Percentiles rank a stretch among this genome's conserved stretches.
Conservation (phyloP, 805 yeast species). For the Limtongozyma cylindracea region DNA sequence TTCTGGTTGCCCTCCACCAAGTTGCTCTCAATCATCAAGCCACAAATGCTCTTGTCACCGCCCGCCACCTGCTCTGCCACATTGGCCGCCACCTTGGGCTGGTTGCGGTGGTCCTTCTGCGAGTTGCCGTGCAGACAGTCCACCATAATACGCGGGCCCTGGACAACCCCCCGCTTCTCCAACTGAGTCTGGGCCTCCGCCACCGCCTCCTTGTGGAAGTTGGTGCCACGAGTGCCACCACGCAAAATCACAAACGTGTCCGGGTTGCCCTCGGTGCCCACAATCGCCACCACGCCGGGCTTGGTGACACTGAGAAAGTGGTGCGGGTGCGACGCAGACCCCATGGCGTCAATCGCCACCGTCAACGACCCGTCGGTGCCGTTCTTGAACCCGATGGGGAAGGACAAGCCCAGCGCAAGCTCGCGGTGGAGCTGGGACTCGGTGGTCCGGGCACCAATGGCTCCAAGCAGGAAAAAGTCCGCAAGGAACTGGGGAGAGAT, state of each 20-base stretch:
- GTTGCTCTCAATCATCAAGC: constrained; percentile 90
- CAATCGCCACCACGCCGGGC: constrained; percentile 91
- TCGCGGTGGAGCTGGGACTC: constrained; percentile 97
- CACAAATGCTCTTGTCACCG: constrained; percentile 67
- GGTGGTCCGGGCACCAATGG: constrained; percentile 97
- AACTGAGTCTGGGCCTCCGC: constrained; percentile 47
- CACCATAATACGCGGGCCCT: constrained; percentile 39
- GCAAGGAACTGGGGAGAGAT: constrained; percentile 90
- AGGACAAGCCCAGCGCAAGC: constrained; percentile 90
- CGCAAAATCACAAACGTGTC: constrained; percentile 85
- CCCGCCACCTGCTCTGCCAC: constrained; percentile 62
- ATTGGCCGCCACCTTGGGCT: constrained; percentile 69
- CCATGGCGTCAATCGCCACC: constrained; percentile 85
- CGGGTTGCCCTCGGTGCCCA: constrained; percentile 86
- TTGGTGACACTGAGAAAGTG: constrained; percentile 96
- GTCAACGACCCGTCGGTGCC: constrained; percentile 92
- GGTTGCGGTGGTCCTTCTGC: constrained; percentile 79
- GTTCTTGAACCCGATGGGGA: constrained; percentile 96
- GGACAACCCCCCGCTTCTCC: constrained; percentile 9
- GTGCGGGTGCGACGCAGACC: constrained; percentile 79
- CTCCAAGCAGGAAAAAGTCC: constrained; percentile 82
- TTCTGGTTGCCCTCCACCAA: constrained; percentile 80
- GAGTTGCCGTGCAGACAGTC: constrained; percentile 98
- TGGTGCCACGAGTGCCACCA: constrained; percentile 90
- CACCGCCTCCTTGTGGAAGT: constrained; percentile 68